These are phyloP conservation scores for Hsuehochloa calcarea DNA, from an alignment of 176 grass and related monocot genomes.

Conservation along the genomic window DNA sequence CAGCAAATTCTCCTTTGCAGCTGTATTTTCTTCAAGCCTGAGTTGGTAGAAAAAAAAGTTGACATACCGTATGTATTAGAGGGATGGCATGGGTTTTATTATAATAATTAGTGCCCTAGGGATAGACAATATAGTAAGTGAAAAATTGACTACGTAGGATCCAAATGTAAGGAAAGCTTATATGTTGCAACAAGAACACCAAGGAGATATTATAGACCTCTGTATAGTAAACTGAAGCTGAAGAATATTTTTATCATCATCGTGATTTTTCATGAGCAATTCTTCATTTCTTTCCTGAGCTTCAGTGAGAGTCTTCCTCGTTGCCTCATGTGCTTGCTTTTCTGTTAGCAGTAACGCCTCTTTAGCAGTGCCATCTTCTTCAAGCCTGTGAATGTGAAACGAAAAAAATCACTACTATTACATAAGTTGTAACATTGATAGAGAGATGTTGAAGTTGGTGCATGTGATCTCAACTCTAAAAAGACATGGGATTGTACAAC, in stretches of 20 bases:
- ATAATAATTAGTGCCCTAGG: not conserved
- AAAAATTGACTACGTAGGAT: not conserved
- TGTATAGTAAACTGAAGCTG: slow-evolving; percentile 61
- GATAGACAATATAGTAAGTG: not conserved
- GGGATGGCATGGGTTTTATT: not conserved
- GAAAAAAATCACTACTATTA: not conserved
- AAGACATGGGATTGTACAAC: not conserved
- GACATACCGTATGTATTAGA: slow-evolving; percentile 24
- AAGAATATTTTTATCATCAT: slow-evolving; percentile 55
- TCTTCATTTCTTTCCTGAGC: slow-evolving; percentile 51
- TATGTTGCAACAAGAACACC: slow-evolving; percentile 20
- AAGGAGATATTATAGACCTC: slow-evolving; percentile 39
- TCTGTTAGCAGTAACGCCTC: slow-evolving; percentile 42
- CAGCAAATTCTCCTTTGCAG: slow-evolving; percentile 44
- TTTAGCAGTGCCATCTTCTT: slow-evolving; percentile 55
- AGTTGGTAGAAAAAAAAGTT: slow-evolving; percentile 5
- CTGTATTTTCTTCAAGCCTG: slow-evolving; percentile 53
- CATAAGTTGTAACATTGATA: slow-evolving; percentile 20
- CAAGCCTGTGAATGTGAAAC: slow-evolving; percentile 47
- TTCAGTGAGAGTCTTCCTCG: slow-evolving; percentile 40
- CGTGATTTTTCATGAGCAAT: slow-evolving; percentile 43
- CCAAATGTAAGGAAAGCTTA: not conserved
- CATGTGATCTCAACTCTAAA: slow-evolving; percentile 21
- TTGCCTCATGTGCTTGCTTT: slow-evolving; percentile 48
- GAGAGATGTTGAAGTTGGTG: not conserved